Conservation (phyloP, 192 early-diverging fungal species). For the Phlyctochytrium planicorne region DNA sequence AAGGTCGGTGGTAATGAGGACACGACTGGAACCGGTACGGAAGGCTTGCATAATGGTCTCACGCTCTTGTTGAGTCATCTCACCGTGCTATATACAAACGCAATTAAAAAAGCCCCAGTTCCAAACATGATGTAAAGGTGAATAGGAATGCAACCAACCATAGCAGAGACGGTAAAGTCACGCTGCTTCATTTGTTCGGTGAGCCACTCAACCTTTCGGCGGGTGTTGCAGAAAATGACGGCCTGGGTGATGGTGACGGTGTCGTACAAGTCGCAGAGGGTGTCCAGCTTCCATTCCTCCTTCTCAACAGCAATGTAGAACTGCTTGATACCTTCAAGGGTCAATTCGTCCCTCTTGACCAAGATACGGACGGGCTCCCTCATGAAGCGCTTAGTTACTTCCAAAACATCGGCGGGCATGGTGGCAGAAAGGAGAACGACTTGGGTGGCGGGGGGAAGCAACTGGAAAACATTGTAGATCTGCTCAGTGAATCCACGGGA, state of each 20-base stretch:
- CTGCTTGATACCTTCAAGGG: slow-evolving; percentile 98
- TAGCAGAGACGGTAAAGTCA: slow-evolving; percentile 95
- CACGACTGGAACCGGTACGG: slow-evolving; percentile 93
- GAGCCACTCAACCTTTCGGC: slow-evolving; percentile 97
- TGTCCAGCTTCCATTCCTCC: slow-evolving; percentile 99
- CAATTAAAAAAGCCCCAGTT: slow-evolving; percentile 3
- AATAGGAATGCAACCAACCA: slow-evolving; percentile 46
- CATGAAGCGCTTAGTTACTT: slow-evolving; percentile 98
- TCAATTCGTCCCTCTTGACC: slow-evolving; percentile 99
- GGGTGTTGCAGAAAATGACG: slow-evolving; percentile 99
- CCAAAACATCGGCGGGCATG: slow-evolving; percentile 94
- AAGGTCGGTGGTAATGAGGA: slow-evolving; percentile 97
- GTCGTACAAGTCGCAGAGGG: slow-evolving; percentile 97
- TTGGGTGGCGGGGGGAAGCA: slow-evolving; percentile 89
- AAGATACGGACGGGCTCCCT: slow-evolving; percentile 97
- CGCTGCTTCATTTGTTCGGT: slow-evolving; percentile 91
- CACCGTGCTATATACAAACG: slow-evolving; percentile 78
- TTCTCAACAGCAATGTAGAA: slow-evolving; percentile 98
- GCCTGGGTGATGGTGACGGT: slow-evolving; percentile 98
- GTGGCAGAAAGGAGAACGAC: slow-evolving; percentile 97
- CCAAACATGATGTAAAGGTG: no score
- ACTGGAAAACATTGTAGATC: slow-evolving; percentile 90
- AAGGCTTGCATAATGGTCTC: slow-evolving; percentile 99
- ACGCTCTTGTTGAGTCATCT: slow-evolving; percentile 96
- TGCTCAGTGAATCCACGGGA: slow-evolving; percentile 98